Conservation (phyloP, 768 basidiomycete species). For the Clavulina sp. region DNA sequence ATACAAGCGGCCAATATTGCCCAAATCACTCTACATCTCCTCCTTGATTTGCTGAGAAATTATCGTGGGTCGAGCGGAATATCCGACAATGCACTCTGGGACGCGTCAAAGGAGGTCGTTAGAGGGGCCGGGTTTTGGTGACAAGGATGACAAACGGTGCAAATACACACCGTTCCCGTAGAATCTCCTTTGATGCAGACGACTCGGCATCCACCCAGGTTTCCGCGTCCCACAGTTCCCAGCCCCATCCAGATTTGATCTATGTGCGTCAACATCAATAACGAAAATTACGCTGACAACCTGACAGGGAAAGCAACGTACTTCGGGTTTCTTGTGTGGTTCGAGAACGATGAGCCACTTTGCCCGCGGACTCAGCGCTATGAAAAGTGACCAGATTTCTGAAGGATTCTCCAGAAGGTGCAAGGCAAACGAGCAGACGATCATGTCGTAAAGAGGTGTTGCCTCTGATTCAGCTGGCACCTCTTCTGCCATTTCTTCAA, state of each 20-base stretch:
- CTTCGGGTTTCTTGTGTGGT: slow-evolving; percentile 65
- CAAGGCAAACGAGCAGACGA: slow-evolving; percentile 56
- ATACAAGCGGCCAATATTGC: too few relatives aligned
- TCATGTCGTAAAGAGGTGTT: slow-evolving; percentile 49
- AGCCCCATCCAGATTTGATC: slow-evolving; percentile 54
- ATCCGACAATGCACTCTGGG: too few relatives aligned
- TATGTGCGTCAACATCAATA: slow-evolving; percentile 13
- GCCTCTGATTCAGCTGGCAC: slow-evolving; percentile 7
- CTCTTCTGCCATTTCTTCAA: slow-evolving; percentile 4
- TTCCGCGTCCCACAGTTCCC: slow-evolving; percentile 42
- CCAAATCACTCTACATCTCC: too few relatives aligned
- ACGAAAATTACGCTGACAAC: neutral
- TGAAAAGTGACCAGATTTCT: slow-evolving; percentile 44
- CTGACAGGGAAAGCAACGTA: slow-evolving; percentile 16
- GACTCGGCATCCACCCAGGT: too few relatives aligned
- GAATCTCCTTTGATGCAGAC: too few relatives aligned
- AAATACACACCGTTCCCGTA: too few relatives aligned
- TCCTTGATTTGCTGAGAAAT: too few relatives aligned
- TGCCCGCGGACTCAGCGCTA: slow-evolving; percentile 42
- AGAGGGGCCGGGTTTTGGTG: too few relatives aligned
- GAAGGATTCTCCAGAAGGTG: slow-evolving; percentile 47
- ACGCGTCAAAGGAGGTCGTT: too few relatives aligned
- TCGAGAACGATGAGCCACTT: slow-evolving; percentile 52
- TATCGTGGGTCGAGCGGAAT: too few relatives aligned
- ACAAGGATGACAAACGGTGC: too few relatives aligned